These are phyloP conservation scores for Yamadazyma paraphyllophila DNA, from an alignment of 805 yeast species.

Conservation along the genomic window DNA sequence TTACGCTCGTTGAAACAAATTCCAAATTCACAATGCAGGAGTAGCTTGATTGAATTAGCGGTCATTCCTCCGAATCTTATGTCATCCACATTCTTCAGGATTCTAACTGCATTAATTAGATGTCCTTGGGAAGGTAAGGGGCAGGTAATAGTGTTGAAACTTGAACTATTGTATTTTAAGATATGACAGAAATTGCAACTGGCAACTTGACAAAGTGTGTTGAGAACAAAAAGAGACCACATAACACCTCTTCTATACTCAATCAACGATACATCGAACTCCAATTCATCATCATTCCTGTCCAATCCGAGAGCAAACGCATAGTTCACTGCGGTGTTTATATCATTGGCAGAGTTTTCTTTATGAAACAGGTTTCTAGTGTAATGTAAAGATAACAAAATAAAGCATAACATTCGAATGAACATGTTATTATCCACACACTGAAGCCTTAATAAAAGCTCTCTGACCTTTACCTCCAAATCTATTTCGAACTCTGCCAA, in stretches of 20 bases:
- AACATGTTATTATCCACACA: conserved; percentile 21
- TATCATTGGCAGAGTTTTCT: conserved; percentile 16
- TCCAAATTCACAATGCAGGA: not conserved
- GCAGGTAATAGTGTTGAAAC: not conserved
- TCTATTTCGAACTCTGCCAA: conserved; percentile 8
- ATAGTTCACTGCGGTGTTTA: conserved; percentile 3
- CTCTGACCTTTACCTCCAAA: conserved; percentile 29
- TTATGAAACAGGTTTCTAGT: conserved; percentile 10
- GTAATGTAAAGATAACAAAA: conserved; percentile 24
- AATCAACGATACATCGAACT: not conserved
- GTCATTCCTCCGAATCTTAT: not conserved
- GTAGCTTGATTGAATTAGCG: not conserved
- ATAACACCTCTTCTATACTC: conserved; percentile 4
- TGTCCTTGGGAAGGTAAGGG: not conserved
- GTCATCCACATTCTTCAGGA: conserved; percentile 1
- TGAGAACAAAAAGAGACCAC: conserved; percentile 4
- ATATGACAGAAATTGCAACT: not conserved
- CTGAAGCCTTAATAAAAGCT: conserved; percentile 21
- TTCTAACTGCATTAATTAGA: not conserved
- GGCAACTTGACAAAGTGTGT: not conserved
- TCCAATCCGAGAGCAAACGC: conserved; percentile 6
- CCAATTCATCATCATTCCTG: not conserved
- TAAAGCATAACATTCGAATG: conserved; percentile 14
- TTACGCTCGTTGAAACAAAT: conserved; percentile 1
- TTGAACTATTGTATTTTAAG: not conserved